phyloP scores from a whole-genome alignment of 2,329 filamentous ascomycete genomes.

The Aspergillus sergii region DNA sequence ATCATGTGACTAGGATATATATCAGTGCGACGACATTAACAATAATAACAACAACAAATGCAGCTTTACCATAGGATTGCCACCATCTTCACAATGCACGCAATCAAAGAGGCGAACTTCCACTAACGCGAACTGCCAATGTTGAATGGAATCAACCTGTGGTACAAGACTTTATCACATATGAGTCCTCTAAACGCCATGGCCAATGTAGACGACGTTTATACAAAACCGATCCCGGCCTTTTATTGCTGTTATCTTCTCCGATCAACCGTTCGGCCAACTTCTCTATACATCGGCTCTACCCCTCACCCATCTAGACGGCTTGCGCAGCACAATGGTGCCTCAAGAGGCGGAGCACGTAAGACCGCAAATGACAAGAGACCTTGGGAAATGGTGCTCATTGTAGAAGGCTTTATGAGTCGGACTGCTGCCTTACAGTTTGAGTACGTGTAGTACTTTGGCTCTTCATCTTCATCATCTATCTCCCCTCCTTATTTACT shows the following conservation, averaged over 20 bases:
- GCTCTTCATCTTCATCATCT: neutral
- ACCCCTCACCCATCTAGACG: constrained; percentile 86
- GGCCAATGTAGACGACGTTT: constrained; percentile 22
- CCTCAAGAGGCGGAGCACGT: constrained; percentile 76
- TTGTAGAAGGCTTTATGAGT: constrained; percentile 87
- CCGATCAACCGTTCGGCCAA: constrained; percentile 74
- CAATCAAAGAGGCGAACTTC: neutral
- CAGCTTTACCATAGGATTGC: neutral
- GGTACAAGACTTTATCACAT: neutral
- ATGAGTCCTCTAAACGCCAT: constrained; percentile 11
- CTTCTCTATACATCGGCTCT: constrained; percentile 80
- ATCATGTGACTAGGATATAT: neutral
- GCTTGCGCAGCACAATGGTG: constrained; percentile 88
- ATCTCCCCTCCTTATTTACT: neutral
- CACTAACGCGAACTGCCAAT: neutral
- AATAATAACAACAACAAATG: neutral
- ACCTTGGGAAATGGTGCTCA: constrained; percentile 88
- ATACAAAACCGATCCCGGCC: constrained; percentile 70
- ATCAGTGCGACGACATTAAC: neutral
- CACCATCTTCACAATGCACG: neutral
- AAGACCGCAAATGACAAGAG: constrained; percentile 72
- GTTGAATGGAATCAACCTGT: neutral
- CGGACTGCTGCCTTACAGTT: constrained; percentile 89
- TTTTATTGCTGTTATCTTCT: constrained; percentile 94
- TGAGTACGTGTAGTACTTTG: constrained; percentile 62